phyloP scores from a whole-genome alignment of 495 filamentous ascomycete genomes.

The Penicillium desertorum region DNA sequence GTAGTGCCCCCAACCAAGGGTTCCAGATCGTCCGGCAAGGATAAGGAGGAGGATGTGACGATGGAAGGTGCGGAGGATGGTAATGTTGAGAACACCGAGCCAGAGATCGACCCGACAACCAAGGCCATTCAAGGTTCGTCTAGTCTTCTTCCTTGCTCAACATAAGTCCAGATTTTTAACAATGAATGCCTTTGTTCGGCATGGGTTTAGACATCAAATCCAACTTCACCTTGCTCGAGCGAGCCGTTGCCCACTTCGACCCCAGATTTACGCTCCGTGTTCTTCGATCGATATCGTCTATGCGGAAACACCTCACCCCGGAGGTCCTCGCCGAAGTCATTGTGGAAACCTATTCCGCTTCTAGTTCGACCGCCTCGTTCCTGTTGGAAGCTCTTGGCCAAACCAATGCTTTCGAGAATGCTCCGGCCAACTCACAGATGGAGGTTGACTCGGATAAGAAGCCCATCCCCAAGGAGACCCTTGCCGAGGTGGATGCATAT shows the following conservation, averaged over 20 bases:
- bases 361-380: slow-evolving; percentile 63
- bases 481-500: slow-evolving; percentile 92
- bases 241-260: slow-evolving; percentile 91
- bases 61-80: slow-evolving; percentile 67
- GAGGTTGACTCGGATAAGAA: slow-evolving; percentile 68
- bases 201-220: slow-evolving; percentile 74
- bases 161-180: slow-evolving; percentile 6
- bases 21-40: slow-evolving; percentile 63
- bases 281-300: slow-evolving; percentile 88
- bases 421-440: slow-evolving; percentile 61
- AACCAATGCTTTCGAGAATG: slow-evolving; percentile 58
- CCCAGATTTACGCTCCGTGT: slow-evolving; percentile 91
- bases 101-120: slow-evolving; percentile 56
- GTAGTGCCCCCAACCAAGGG: slow-evolving; percentile 78
- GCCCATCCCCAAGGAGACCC: slow-evolving; percentile 59
- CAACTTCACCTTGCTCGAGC: slow-evolving; percentile 88
- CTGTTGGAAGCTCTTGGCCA: slow-evolving; percentile 68
- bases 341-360: slow-evolving; percentile 70
- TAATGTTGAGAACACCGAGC: slow-evolving; percentile 51
- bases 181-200: background rate
- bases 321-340: slow-evolving; percentile 80
- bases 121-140: slow-evolving; percentile 65
- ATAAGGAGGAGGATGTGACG: slow-evolving; percentile 69
- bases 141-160: slow-evolving; percentile 7
- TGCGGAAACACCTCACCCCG: slow-evolving; percentile 84